Percentiles rank a stretch among this genome's conserved stretches.
Evolutionary conservation across 1,139 yeast species (phyloP).

Genomic region (Scheffersomyces illinoinensis): DNA sequence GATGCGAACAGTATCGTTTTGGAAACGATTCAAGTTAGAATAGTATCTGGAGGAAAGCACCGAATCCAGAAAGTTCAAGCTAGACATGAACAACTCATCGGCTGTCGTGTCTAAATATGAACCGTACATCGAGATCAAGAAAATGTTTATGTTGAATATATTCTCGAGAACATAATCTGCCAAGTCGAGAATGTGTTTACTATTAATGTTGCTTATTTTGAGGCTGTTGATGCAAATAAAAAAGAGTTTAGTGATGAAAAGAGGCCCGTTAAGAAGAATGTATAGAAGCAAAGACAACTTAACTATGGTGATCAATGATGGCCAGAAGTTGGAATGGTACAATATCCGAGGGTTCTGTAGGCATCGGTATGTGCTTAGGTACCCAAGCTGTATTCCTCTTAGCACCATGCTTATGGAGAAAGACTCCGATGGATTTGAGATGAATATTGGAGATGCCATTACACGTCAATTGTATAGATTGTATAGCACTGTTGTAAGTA

Average conservation of each 20-base stretch:
- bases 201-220: not conserved
- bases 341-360: conserved; percentile 45
- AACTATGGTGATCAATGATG: conserved; percentile 31
- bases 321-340: conserved; percentile 29
- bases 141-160: conserved; percentile 44
- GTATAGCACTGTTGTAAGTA: not conserved
- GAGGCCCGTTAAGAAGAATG: conserved; percentile 8
- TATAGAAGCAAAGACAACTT: conserved; percentile 26
- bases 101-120: conserved; percentile 38
- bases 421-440: conserved; percentile 47
- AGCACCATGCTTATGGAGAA: conserved; percentile 48
- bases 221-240: conserved; percentile 3
- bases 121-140: conserved; percentile 35
- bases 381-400: conserved; percentile 56
- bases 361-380: conserved; percentile 50
- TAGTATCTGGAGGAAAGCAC: conserved; percentile 24
- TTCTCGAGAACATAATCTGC: conserved; percentile 13
- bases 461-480: not conserved
- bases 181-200: not conserved
- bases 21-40: conserved; percentile 13
- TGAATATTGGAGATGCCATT: conserved; percentile 53
- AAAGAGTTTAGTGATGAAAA: conserved; percentile 8
- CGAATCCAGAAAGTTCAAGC: conserved; percentile 42
- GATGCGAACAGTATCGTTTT: conserved; percentile 4
- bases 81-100: conserved; percentile 40